phyloP scores from a whole-genome alignment of 1,284 basidiomycete genomes.

The Trichosporon coremiiforme region DNA sequence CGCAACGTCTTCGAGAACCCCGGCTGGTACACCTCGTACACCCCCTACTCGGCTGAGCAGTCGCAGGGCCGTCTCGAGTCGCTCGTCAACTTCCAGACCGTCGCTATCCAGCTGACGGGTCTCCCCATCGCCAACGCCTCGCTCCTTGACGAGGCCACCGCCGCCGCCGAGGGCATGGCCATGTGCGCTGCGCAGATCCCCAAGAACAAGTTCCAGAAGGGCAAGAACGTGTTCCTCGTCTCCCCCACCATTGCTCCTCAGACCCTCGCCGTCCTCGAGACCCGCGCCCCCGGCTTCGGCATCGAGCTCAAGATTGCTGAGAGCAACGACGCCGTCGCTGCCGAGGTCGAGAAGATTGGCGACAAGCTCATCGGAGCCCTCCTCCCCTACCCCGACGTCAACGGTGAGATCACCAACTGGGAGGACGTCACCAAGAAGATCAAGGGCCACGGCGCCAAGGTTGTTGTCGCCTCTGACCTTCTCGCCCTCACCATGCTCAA shows the following conservation, averaged over 20 bases:
- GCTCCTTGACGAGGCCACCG: constrained; percentile 86
- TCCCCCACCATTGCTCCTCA: constrained; percentile 81
- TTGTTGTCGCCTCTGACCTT: constrained; percentile 87
- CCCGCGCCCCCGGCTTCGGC: constrained; percentile 85
- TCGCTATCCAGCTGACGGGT: constrained; percentile 90
- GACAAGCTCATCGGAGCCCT: constrained; percentile 76
- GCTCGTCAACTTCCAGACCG: constrained; percentile 94
- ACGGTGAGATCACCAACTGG: constrained; percentile 83
- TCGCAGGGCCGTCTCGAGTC: constrained; percentile 81
- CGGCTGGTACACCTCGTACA: constrained; percentile 98
- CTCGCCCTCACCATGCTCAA: constrained; percentile 90
- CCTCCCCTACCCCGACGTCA: constrained; percentile 88
- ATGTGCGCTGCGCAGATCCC: constrained; percentile 55
- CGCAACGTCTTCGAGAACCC: constrained; percentile 97
- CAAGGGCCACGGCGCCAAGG: constrained; percentile 75
- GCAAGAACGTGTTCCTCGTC: constrained; percentile 81
- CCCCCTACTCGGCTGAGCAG: constrained; percentile 64
- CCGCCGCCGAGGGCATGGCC: constrained; percentile 77
- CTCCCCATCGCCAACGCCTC: constrained; percentile 96
- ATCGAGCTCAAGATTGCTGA: constrained; percentile 71
- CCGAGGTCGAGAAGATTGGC: constrained; percentile 63
- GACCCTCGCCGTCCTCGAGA: constrained; percentile 80
- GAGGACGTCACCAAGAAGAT: constrained; percentile 67
- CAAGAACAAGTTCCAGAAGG: constrained; percentile 62
- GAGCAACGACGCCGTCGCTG: constrained; percentile 55